Conservation (phyloP, 2,329 filamentous ascomycete species). For the Rachicladosporium sp. region DNA sequence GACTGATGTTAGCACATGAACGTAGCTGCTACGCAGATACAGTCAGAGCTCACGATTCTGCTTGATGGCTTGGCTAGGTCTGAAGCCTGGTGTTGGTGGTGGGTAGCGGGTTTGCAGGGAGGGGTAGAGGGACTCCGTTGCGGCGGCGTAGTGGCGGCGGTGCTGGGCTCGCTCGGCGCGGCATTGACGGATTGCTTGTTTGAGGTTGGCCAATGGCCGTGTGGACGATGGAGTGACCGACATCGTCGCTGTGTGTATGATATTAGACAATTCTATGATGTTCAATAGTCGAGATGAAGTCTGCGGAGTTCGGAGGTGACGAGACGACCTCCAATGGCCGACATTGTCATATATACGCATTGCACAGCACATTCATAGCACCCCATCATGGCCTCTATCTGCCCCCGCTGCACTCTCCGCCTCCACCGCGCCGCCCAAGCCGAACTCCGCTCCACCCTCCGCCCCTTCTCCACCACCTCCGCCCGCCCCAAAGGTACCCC, state of each 20-base stretch:
- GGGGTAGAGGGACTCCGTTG: conserved; percentile 40
- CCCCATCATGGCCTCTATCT: conserved; percentile 17
- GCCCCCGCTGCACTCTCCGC: conserved; percentile 21
- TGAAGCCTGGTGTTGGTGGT: conserved; percentile 17
- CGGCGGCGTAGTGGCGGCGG: conserved; percentile 32
- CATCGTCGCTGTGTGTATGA: conserved; percentile 31
- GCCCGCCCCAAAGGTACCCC: conserved; percentile 6
- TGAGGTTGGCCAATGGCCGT: conserved; percentile 61
- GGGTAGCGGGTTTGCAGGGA: conserved; percentile 26
- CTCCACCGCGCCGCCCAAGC: conserved; percentile 15
- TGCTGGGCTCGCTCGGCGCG: conserved; percentile 26
- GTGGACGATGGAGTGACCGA: conserved; percentile 42
- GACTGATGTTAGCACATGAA: not conserved
- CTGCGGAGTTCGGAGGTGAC: too few relatives aligned
- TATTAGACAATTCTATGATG: not conserved
- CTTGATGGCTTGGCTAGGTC: conserved; percentile 20
- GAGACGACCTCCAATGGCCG: too few relatives aligned
- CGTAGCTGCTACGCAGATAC: not conserved
- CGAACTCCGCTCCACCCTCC: conserved; percentile 7
- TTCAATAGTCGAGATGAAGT: too few relatives aligned
- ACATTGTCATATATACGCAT: too few relatives aligned
- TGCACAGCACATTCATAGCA: not conserved
- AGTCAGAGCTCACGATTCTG: conserved; percentile 18
- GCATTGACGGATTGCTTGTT: conserved; percentile 48
- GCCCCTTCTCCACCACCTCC: conserved; percentile 16